Percentiles rank a stretch among this genome's conserved stretches.
Evolutionary conservation across 2,329 filamentous ascomycete genomes (phyloP).

Genomic region (Aspergillus amoenus): DNA sequence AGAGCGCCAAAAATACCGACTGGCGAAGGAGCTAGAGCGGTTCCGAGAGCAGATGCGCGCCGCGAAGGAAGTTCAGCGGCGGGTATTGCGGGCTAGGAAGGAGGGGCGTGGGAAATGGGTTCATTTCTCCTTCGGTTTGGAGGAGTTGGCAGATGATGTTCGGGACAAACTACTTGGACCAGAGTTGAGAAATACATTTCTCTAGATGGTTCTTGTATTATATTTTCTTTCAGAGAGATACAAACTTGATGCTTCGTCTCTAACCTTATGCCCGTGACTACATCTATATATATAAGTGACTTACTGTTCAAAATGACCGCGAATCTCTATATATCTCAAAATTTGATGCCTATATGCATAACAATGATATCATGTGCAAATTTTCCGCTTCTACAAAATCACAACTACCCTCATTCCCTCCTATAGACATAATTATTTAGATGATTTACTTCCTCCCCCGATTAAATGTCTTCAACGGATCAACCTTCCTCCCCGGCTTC

Average conservation of each 20-base stretch:
- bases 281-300: not conserved
- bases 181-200: not conserved
- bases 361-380: slow-evolving; percentile 8
- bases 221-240: not conserved
- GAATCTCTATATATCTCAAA: not conserved
- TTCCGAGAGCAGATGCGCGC: slow-evolving; percentile 28
- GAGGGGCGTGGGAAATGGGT: slow-evolving; percentile 41
- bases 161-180: slow-evolving; percentile 19
- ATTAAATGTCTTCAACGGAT: slow-evolving; percentile 90
- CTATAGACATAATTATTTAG: not conserved
- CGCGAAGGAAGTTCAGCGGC: slow-evolving; percentile 31
- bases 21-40: slow-evolving; percentile 30
- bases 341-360: not conserved
- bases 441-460: slow-evolving; percentile 40
- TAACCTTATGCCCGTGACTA: not conserved
- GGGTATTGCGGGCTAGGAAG: slow-evolving; percentile 31
- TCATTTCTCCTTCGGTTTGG: slow-evolving; percentile 33
- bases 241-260: not conserved
- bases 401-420: not conserved
- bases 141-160: slow-evolving; percentile 20
- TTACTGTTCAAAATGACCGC: not conserved
- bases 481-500: slow-evolving; percentile 56
- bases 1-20: slow-evolving; percentile 32
- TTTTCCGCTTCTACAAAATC: not conserved
- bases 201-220: not conserved